Conservation (phyloP, 805 yeast genomes). For the Metschnikowia arizonensis region DNA sequence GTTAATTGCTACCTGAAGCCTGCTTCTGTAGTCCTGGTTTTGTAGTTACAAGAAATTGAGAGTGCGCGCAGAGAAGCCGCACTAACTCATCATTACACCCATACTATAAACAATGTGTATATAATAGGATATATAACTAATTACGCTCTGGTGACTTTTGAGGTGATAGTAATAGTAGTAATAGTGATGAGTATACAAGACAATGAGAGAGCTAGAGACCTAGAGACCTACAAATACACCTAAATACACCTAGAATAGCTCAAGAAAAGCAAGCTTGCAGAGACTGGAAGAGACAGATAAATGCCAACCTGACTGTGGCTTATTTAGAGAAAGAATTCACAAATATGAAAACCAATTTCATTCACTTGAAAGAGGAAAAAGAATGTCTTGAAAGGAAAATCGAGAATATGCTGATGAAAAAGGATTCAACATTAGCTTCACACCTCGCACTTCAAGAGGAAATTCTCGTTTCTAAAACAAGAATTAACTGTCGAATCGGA, state of each 20-base stretch:
- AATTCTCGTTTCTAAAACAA: background rate
- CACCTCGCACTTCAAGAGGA: background rate
- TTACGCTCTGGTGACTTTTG: no score
- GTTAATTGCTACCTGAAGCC: no score
- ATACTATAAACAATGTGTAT: no score
- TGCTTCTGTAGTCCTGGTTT: background rate
- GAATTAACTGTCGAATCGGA: constrained; percentile 14
- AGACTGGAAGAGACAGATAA: background rate
- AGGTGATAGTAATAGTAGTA: no score
- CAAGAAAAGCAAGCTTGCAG: background rate
- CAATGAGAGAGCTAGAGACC: no score
- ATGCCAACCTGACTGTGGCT: background rate
- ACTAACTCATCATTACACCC: no score
- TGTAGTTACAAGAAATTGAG: no score
- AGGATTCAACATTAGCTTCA: background rate
- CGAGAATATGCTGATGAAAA: background rate
- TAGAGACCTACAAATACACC: no score
- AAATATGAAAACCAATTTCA: background rate
- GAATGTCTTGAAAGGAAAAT: background rate
- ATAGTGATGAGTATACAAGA: no score
- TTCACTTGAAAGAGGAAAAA: background rate
- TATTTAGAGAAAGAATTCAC: background rate
- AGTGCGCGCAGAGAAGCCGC: background rate
- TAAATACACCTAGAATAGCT: background rate
- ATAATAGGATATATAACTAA: no score